Evolutionary conservation across 163 green algal genomes (phyloP).

Genomic region (Smithsoniella earleae): DNA sequence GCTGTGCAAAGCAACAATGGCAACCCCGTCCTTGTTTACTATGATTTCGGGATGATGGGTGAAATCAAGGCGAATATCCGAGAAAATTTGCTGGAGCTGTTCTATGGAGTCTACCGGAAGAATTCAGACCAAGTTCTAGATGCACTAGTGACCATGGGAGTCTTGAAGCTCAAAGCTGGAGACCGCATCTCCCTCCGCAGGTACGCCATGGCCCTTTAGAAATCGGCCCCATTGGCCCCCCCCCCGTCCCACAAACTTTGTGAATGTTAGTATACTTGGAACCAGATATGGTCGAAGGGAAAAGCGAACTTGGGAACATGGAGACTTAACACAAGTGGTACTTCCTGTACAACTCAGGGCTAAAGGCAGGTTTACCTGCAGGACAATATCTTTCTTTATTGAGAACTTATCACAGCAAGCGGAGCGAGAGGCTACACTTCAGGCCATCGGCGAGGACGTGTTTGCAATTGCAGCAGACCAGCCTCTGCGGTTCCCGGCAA

Average conservation of each 20-base stretch:
- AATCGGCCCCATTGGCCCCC: too few species aligned
- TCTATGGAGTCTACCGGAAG: conserved; percentile 52
- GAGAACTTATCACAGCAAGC: conserved; percentile 41
- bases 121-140: conserved; percentile 46
- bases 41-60: conserved; percentile 62
- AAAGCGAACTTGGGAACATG: too few species aligned
- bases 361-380: conserved; percentile 31
- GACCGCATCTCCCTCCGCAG: conserved; percentile 1
- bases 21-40: conserved; percentile 52
- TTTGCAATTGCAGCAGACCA: conserved; percentile 55
- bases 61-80: conserved; percentile 39
- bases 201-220: not conserved
- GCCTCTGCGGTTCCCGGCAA: conserved; percentile 54
- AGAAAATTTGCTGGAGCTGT: conserved; percentile 43
- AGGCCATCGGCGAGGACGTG: conserved; percentile 53
- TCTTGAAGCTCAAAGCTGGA: conserved; percentile 43
- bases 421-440: conserved; percentile 60
- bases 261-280: too few species aligned
- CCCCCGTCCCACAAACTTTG: too few species aligned
- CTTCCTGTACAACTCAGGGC: conserved; percentile 48
- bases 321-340: too few species aligned
- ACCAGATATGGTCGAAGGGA: too few species aligned
- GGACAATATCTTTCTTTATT: conserved; percentile 17
- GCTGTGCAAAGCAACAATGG: conserved; percentile 34
- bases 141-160: conserved; percentile 42